A percentile compares a stretch with the other conserved stretches of the same genome.
phyloP scores from a whole-genome alignment of 2,329 filamentous ascomycete genomes.

The Thelonectria discophora region DNA sequence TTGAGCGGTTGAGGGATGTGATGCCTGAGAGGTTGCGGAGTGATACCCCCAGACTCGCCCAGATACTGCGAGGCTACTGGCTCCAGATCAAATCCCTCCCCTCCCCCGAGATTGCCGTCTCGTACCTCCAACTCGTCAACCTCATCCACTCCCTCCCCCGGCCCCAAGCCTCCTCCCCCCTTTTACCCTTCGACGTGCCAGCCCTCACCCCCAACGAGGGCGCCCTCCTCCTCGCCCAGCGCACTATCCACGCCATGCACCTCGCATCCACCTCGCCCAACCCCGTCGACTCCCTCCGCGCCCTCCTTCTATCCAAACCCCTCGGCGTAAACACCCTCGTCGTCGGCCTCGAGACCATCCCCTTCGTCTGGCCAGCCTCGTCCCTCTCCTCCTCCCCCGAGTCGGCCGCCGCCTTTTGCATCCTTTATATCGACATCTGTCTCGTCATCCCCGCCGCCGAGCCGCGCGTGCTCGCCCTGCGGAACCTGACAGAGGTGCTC shows the following conservation, averaged over 20 bases:
- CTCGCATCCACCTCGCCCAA: slow-evolving; percentile 39
- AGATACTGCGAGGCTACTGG: slow-evolving; percentile 43
- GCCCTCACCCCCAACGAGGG: slow-evolving; percentile 35
- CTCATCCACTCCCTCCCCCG: slow-evolving; percentile 48
- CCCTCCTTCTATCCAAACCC: slow-evolving; percentile 43
- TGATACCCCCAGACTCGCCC: slow-evolving; percentile 43
- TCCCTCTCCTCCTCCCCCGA: slow-evolving; percentile 38
- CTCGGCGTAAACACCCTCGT: slow-evolving; percentile 49
- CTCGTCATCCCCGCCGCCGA: slow-evolving; percentile 51
- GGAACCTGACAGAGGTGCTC: slow-evolving; percentile 57
- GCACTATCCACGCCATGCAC: slow-evolving; percentile 50
- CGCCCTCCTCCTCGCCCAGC: slow-evolving; percentile 53
- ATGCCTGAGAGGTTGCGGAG: slow-evolving; percentile 52
- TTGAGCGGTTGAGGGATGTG: slow-evolving; percentile 63
- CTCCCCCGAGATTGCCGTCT: slow-evolving; percentile 55
- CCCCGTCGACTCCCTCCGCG: slow-evolving; percentile 36
- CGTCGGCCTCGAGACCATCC: slow-evolving; percentile 47
- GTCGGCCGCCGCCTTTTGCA: slow-evolving; percentile 48
- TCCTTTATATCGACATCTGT: slow-evolving; percentile 55
- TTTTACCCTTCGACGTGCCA: slow-evolving; percentile 34
- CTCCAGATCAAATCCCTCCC: slow-evolving; percentile 35
- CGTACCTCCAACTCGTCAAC: slow-evolving; percentile 58
- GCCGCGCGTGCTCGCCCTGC: slow-evolving; percentile 57
- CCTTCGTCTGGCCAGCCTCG: slow-evolving; percentile 44
- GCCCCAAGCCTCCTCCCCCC: slow-evolving; percentile 27